phyloP scores from a whole-genome alignment of 768 basidiomycete genomes.

The Multifurca ochricompacta region DNA sequence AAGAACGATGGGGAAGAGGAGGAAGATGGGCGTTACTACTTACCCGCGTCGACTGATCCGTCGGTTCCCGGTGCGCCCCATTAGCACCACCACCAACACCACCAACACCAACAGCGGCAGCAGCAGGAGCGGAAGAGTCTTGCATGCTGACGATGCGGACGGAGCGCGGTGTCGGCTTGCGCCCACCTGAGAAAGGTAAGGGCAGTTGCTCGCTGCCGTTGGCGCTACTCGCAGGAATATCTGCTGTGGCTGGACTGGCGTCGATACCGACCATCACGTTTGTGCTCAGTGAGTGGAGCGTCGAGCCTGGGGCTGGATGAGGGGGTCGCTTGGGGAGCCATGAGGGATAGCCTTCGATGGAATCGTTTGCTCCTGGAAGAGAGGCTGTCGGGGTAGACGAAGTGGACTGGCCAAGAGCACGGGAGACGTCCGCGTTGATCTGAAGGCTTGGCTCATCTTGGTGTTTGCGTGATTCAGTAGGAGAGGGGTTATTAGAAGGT shows the following conservation, averaged over 20 bases:
- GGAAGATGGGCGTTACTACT: slow-evolving; percentile 26
- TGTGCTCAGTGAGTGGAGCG: slow-evolving; percentile 51
- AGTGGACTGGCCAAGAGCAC: not conserved
- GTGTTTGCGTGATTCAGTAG: not conserved
- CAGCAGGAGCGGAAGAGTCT: slow-evolving; percentile 25
- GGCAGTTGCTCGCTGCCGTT: slow-evolving; percentile 7
- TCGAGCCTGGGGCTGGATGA: slow-evolving; percentile 67
- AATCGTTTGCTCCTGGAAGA: slow-evolving; percentile 1
- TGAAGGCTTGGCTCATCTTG: not conserved
- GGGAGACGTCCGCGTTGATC: not conserved
- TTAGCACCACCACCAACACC: not conserved
- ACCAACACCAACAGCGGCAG: not conserved
- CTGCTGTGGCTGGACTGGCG: not conserved
- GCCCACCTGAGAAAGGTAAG: slow-evolving; percentile 44
- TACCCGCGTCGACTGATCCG: slow-evolving; percentile 41
- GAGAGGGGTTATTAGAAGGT: slow-evolving; percentile 7
- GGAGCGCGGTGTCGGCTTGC: slow-evolving; percentile 72
- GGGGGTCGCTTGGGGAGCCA: slow-evolving; percentile 79
- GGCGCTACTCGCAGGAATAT: slow-evolving; percentile 22
- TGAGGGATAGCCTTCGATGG: slow-evolving; percentile 63
- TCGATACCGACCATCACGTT: slow-evolving; percentile 24
- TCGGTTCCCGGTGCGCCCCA: slow-evolving; percentile 33
- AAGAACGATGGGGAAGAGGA: not conserved
- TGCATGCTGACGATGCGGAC: slow-evolving; percentile 74
- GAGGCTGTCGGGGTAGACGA: not conserved